Evolutionary conservation across 495 filamentous ascomycete species (phyloP), one percentile per base, ranked within the genome.

Genomic region (Beverwykella pulmonaria): DNA sequence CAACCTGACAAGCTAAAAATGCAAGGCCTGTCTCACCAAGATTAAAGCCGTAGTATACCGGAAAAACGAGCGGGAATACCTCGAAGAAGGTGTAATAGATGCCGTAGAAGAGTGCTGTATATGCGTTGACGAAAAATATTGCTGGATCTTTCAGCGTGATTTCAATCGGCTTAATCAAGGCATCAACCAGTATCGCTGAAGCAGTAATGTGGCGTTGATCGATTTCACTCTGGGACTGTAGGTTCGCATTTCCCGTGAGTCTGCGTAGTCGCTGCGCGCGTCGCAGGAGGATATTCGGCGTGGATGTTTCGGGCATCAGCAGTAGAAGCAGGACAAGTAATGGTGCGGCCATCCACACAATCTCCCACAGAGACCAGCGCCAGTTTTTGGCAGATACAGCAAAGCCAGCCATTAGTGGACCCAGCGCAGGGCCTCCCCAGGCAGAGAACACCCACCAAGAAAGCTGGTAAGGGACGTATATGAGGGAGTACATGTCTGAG

Each of bases 31-130:
- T 17, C 44, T 17, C 15, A 6, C 44, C 44, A 15, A 17, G 44
- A 17, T 17, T n/a, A 17, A 47, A 47, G 15, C 44, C 44, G n/a
- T 47, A 47, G 6, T 4, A 4, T 4, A 3, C 44, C n/a, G 3
- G 15, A 22, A 7, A 47, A 5, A 47, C 44, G 4, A 47, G 6
- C 6, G 44, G 44, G 20, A 47, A 47, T 3, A 6, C 15, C 71
- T 90, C 87, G 78, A 90, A 90, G 80, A 88, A 88, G 65, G 79
- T 82, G 75, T 88, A 89, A 74, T 83, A 88, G 73, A 88, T 88
- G 25, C 80, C 85, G 74, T 89, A 88, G 60, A 83, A 81, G 62
- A 90, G 79, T 17, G 82, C 81, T 1, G 82, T 84, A 75, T 89
- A 89, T 50, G 83, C 49, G 59, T 84, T 81, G 0, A 83, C 79